Conservation (phyloP, 2,329 filamentous ascomycete species). For the Trichoderma arundinaceum region DNA sequence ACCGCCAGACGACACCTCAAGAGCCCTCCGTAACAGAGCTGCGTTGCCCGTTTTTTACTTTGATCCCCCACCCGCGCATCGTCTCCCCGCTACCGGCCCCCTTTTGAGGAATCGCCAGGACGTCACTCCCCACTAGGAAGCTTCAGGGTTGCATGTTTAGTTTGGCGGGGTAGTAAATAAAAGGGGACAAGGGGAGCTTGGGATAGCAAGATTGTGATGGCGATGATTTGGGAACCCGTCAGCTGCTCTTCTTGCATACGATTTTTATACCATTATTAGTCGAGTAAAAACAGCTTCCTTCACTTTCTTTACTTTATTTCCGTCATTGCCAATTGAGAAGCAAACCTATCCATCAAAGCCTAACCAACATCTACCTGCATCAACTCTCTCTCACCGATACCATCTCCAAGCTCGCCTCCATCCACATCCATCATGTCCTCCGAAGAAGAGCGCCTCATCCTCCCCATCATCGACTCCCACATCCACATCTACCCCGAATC, state of each 20-base stretch:
- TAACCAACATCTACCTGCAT: background rate
- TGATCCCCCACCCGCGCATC: too few species aligned
- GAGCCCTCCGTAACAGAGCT: background rate
- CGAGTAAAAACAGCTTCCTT: too few species aligned
- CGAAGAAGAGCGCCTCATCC: constrained; percentile 47
- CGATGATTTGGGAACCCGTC: background rate
- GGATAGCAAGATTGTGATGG: constrained; percentile 13
- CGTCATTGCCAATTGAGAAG: too few species aligned
- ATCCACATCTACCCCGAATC: constrained; percentile 82
- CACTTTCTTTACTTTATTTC: too few species aligned
- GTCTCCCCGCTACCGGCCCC: background rate
- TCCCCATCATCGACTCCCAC: constrained; percentile 84
- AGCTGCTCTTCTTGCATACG: background rate
- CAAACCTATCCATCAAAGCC: too few species aligned
- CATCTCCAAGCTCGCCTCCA: constrained; percentile 4
- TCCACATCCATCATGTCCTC: constrained; percentile 33
- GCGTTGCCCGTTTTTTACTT: background rate
- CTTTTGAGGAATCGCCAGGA: background rate
- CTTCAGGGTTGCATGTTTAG: background rate
- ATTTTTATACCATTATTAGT: too few species aligned
- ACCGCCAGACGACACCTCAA: background rate
- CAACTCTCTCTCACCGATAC: background rate
- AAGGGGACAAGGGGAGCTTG: constrained; percentile 20
- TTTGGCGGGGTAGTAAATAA: constrained; percentile 23
- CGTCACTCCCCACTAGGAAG: constrained; percentile 10